Percentiles rank a stretch among this genome's conserved stretches.
Conservation (phyloP, 352 stramenopile species). For the Phytophthora tubulina region DNA sequence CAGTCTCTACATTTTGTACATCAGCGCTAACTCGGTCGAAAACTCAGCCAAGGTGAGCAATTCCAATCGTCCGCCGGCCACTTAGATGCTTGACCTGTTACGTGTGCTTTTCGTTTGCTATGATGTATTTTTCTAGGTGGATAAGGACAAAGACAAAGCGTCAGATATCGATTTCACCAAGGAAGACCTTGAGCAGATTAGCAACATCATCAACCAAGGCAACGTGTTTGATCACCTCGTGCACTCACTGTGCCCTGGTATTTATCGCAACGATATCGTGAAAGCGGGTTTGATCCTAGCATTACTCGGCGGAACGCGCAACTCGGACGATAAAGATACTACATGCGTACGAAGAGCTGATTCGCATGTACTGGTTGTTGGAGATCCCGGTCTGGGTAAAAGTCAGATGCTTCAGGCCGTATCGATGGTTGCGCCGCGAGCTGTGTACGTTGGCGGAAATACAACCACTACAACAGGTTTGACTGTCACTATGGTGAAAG, state of each 20-base stretch:
- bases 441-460: conserved; percentile 98
- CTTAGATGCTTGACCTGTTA: background rate
- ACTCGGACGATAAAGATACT: conserved; percentile 64
- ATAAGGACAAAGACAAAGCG: conserved; percentile 64
- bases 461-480: conserved; percentile 96
- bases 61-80: background rate
- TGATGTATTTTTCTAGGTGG: conserved; percentile 21
- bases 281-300: conserved; percentile 97
- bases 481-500: conserved; percentile 97
- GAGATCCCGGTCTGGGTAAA: conserved; percentile 97
- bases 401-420: conserved; percentile 95
- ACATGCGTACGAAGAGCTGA: conserved; percentile 89
- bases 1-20: conserved; percentile 95
- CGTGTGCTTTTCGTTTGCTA: background rate
- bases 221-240: conserved; percentile 96
- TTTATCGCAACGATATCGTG: conserved; percentile 98
- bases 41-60: conserved; percentile 61
- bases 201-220: conserved; percentile 87
- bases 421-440: conserved; percentile 91
- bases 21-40: conserved; percentile 93
- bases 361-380: conserved; percentile 97
- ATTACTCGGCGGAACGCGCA: conserved; percentile 94
- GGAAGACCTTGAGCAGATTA: conserved; percentile 93
- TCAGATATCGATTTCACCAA: conserved; percentile 86
- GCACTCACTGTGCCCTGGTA: conserved; percentile 95